These are phyloP conservation scores for Psilocybe mexicana DNA, from an alignment of 1,284 basidiomycete genomes.

Conservation along the genomic window DNA sequence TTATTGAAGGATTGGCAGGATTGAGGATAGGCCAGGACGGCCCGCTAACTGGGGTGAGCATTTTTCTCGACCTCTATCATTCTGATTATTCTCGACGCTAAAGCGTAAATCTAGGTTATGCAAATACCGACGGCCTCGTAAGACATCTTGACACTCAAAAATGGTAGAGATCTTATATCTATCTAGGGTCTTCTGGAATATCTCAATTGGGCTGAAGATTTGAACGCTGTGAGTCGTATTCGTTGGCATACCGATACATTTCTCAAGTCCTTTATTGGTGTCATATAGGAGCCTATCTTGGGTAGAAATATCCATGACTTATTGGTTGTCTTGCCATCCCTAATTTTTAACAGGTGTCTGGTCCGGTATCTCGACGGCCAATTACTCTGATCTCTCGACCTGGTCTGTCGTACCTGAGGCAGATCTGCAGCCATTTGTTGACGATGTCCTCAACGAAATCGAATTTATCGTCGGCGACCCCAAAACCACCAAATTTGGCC, in stretches of 20 bases:
- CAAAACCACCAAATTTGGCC: conserved; percentile 34
- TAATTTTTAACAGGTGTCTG: conserved; percentile 30
- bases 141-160: conserved; percentile 1
- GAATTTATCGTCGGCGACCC: conserved; percentile 37
- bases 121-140: conserved; percentile 41
- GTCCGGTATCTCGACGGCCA: conserved; percentile 35
- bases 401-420: conserved; percentile 36
- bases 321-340: background rate
- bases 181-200: conserved; percentile 41
- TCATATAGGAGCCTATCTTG: conserved; percentile 28
- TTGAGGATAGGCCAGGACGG: conserved; percentile 37
- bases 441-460: conserved; percentile 39
- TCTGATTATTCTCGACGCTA: background rate
- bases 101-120: conserved; percentile 26
- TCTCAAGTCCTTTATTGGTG: background rate
- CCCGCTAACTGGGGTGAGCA: conserved; percentile 34
- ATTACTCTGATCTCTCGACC: conserved; percentile 33
- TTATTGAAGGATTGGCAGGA: conserved; percentile 12
- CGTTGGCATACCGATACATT: background rate
- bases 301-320: conserved; percentile 14
- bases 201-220: conserved; percentile 41
- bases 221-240: conserved; percentile 22
- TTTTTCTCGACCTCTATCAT: background rate
- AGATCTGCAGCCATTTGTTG: conserved; percentile 35
- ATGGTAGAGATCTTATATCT: background rate